Percentiles rank a stretch among this genome's conserved stretches.
phyloP scores from a whole-genome alignment of 257 asterid species.

The Paraleonurus japonicus region DNA sequence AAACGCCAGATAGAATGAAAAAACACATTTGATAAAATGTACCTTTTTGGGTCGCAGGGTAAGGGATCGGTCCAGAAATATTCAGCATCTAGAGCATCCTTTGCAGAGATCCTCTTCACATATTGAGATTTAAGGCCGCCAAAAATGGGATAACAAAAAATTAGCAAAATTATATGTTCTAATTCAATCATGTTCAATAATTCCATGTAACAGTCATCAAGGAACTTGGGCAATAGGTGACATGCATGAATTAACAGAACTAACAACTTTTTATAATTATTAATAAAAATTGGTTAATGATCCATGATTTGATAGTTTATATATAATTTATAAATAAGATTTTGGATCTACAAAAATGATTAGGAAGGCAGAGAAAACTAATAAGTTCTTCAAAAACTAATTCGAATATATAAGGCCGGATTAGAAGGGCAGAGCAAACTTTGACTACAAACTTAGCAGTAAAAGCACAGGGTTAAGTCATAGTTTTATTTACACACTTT shows the following conservation, averaged over 20 bases:
- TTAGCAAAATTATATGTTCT: not conserved
- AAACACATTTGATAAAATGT: slow-evolving; percentile 10
- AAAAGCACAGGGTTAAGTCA: not conserved
- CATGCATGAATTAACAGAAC: slow-evolving; percentile 8
- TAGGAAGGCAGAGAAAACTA: not conserved
- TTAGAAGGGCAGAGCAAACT: slow-evolving; percentile 4
- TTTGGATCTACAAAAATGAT: not conserved
- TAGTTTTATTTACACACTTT: not conserved
- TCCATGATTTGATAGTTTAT: not conserved
- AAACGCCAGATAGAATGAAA: not conserved
- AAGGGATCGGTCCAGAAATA: slow-evolving; percentile 97
- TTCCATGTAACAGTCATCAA: not conserved
- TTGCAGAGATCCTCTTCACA: slow-evolving; percentile 78
- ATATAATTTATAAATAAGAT: not conserved
- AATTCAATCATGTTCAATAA: not conserved
- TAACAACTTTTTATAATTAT: not conserved
- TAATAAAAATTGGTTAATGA: not conserved
- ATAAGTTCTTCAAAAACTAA: not conserved
- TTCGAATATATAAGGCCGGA: not conserved
- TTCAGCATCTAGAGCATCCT: slow-evolving; percentile 95
- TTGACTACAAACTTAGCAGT: not conserved
- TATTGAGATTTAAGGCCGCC: slow-evolving; percentile 21
- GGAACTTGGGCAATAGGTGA: slow-evolving; percentile 6
- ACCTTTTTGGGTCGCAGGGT: slow-evolving; percentile 97
- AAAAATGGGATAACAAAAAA: slow-evolving; percentile 1